phyloP scores from a whole-genome alignment of 208 protist species.

The Crithidia bombi region DNA sequence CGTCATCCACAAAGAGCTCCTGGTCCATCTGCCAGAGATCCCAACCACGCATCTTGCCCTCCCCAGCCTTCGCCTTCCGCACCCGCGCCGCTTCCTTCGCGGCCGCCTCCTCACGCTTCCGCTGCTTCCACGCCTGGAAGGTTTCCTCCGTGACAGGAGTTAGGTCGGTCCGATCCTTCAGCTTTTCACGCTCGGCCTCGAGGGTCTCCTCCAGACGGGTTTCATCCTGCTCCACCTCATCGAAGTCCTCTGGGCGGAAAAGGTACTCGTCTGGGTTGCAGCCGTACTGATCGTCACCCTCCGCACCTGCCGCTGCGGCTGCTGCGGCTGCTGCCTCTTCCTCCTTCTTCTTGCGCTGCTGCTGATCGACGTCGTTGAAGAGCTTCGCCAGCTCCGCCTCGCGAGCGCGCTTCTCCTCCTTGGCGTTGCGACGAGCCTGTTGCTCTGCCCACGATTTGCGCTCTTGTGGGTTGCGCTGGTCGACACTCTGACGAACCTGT shows the following conservation, averaged over 20 bases:
- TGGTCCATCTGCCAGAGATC: slow-evolving; percentile 87
- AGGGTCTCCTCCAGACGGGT: slow-evolving; percentile 85
- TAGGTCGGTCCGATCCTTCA: slow-evolving; percentile 73
- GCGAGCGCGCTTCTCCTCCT: slow-evolving; percentile 77
- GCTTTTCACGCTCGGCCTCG: slow-evolving; percentile 84
- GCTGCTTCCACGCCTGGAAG: slow-evolving; percentile 82
- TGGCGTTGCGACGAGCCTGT: slow-evolving; percentile 64
- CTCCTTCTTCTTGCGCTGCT: slow-evolving; percentile 33
- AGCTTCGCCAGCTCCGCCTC: slow-evolving; percentile 86
- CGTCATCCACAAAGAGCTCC: slow-evolving; percentile 87
- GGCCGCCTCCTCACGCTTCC: slow-evolving; percentile 66
- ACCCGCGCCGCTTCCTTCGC: slow-evolving; percentile 70
- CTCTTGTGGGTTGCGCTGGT: slow-evolving; percentile 66
- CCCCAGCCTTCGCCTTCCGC: slow-evolving; percentile 67
- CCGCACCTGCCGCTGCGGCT: slow-evolving; percentile 6
- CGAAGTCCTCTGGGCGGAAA: slow-evolving; percentile 90
- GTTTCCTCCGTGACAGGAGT: slow-evolving; percentile 82
- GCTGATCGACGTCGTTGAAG: slow-evolving; percentile 71
- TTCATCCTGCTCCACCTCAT: slow-evolving; percentile 84
- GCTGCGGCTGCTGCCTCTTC: slow-evolving; percentile 26
- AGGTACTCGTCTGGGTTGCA: slow-evolving; percentile 87
- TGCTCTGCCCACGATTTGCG: slow-evolving; percentile 71
- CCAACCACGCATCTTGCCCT: slow-evolving; percentile 79
- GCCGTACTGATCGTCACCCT: slow-evolving; percentile 52
- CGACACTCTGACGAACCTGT: slow-evolving; percentile 67